Evolutionary conservation across 73 alveolate genomes (phyloP).

Genomic region (Breviolum minutum): DNA sequence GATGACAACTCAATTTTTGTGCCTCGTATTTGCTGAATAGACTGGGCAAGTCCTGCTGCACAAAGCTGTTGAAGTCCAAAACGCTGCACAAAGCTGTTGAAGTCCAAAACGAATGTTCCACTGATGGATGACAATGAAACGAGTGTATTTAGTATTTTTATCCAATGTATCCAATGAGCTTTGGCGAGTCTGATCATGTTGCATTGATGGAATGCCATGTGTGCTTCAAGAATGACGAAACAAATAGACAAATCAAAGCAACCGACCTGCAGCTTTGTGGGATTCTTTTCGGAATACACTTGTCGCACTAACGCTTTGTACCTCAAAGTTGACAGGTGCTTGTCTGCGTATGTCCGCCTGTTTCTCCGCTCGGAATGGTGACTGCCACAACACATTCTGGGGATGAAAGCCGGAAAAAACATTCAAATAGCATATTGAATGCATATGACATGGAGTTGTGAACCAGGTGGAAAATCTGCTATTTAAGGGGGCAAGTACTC

Average conservation of each 20-base stretch:
- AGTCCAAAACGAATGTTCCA: not conserved
- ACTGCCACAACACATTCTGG: not conserved
- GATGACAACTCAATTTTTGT: not conserved
- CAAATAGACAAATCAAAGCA: not conserved
- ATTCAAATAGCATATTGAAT: not conserved
- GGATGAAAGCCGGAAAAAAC: not conserved
- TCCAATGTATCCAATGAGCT: too few species aligned
- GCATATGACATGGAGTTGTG: too few species aligned
- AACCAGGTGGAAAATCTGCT: too few species aligned
- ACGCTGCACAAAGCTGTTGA: not conserved
- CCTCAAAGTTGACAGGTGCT: not conserved
- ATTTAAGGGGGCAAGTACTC: too few species aligned
- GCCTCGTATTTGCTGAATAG: constrained; percentile 42
- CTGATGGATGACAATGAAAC: not conserved
- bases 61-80: not conserved
- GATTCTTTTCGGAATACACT: constrained; percentile 28
- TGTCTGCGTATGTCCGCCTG: too few species aligned
- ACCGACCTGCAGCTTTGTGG: constrained; percentile 4
- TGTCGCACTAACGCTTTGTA: constrained; percentile 32
- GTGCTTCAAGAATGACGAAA: too few species aligned
- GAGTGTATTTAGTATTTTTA: too few species aligned
- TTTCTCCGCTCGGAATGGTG: not conserved
- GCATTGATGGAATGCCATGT: too few species aligned
- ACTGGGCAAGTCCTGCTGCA: constrained; percentile 20
- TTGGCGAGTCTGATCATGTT: too few species aligned